Conservation (phyloP, 2,329 filamentous ascomycete species). For the Colletotrichum sp. region DNA sequence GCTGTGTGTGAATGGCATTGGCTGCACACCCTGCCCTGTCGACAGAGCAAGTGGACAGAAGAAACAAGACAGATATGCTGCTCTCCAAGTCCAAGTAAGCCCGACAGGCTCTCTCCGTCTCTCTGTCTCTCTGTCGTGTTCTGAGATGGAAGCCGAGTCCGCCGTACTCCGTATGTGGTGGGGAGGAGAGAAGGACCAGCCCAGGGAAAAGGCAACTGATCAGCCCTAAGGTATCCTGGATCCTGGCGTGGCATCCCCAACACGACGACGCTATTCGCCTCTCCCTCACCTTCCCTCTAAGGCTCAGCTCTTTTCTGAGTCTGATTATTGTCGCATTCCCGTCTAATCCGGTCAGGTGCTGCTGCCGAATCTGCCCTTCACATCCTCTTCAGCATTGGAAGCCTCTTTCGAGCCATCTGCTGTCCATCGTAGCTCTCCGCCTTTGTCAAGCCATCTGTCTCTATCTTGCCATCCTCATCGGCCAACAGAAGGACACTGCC, state of each 20-base stretch:
- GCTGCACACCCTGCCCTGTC: neutral
- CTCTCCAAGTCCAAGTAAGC: neutral
- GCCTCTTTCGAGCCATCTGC: neutral
- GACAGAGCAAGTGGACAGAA: neutral
- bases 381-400: neutral
- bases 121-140: neutral
- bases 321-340: neutral
- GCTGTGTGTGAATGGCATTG: neutral
- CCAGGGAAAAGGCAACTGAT: slow-evolving; percentile 1
- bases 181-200: neutral
- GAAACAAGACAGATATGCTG: neutral
- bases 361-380: neutral
- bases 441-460: neutral
- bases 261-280: slow-evolving; percentile 6
- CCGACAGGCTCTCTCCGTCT: neutral
- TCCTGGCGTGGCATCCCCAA: slow-evolving; percentile 9
- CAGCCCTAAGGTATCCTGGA: slow-evolving; percentile 15
- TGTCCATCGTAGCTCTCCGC: neutral
- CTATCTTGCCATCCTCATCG: neutral
- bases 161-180: neutral
- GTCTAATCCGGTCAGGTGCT: neutral
- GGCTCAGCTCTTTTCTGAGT: neutral
- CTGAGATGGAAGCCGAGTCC: neutral
- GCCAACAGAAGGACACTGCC: neutral
- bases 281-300: neutral